These are phyloP conservation scores for Penicillium vulpinum DNA, from an alignment of 2,329 filamentous ascomycete species.

Conservation along the genomic window DNA sequence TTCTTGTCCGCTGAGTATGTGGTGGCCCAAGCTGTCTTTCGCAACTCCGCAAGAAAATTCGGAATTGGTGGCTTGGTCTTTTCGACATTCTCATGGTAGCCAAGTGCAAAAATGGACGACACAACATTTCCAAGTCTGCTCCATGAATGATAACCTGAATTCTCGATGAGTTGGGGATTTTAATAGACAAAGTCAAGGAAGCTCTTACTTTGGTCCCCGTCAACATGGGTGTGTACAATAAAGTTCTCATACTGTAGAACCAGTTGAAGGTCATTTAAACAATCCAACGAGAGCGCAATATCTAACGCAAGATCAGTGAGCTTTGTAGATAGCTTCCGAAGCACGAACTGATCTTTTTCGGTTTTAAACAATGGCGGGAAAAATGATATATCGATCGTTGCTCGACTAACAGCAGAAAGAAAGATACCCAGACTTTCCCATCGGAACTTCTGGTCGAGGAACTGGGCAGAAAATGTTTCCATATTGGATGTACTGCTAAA, in stretches of 20 bases:
- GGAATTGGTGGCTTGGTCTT: conserved; percentile 28
- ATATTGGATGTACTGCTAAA: conserved; percentile 15
- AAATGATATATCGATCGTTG: conserved; percentile 34
- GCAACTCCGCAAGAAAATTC: conserved; percentile 40
- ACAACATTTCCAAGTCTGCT: conserved; percentile 49
- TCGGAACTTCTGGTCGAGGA: conserved; percentile 30
- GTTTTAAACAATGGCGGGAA: conserved; percentile 33
- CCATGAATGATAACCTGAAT: conserved; percentile 48
- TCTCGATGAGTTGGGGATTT: background rate
- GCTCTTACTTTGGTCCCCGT: conserved; percentile 48
- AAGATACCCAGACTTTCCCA: conserved; percentile 46
- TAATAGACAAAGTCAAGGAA: background rate
- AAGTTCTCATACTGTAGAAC: conserved; percentile 51
- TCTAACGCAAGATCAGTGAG: conserved; percentile 40
- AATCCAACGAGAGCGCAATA: conserved; percentile 34
- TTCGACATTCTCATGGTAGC: conserved; percentile 47
- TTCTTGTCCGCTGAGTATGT: conserved; percentile 51
- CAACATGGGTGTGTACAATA: conserved; percentile 46
- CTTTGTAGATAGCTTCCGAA: conserved; percentile 28
- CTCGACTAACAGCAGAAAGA: conserved; percentile 37
- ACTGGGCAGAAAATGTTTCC: conserved; percentile 22
- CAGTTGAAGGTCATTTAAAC: conserved; percentile 49
- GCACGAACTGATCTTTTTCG: conserved; percentile 27
- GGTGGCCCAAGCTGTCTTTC: conserved; percentile 42
- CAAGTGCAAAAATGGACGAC: conserved; percentile 48